These are phyloP conservation scores for Endoconidiophora laricicola DNA, from an alignment of 2,329 filamentous ascomycete species.

Conservation along the genomic window DNA sequence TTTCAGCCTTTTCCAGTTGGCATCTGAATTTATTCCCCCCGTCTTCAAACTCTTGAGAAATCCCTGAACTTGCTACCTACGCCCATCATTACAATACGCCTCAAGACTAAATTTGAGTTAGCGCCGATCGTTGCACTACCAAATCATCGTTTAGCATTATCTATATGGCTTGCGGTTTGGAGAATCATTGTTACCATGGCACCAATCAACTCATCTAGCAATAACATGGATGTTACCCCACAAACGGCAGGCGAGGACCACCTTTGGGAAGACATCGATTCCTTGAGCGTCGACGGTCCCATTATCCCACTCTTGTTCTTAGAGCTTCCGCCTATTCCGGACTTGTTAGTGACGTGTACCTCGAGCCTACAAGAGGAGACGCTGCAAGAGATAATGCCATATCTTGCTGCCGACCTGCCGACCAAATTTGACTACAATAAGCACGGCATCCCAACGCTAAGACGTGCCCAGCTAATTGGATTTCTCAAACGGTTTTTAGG, in stretches of 20 bases:
- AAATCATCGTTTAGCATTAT: too few species aligned
- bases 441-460: conserved; percentile 59
- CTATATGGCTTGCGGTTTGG: too few species aligned
- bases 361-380: conserved; percentile 53
- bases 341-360: conserved; percentile 49
- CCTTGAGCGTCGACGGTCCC: background rate
- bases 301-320: conserved; percentile 40
- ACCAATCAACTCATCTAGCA: too few species aligned
- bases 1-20: background rate
- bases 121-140: too few species aligned
- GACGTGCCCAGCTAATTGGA: conserved; percentile 40
- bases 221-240: background rate
- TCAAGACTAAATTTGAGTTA: too few species aligned
- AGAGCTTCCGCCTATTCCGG: conserved; percentile 42
- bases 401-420: conserved; percentile 30
- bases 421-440: conserved; percentile 44
- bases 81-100: too few species aligned
- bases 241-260: background rate
- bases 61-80: too few species aligned
- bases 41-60: too few species aligned
- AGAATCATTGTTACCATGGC: too few species aligned
- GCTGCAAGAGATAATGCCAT: conserved; percentile 50
- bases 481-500: conserved; percentile 45
- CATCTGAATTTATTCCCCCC: background rate
- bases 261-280: conserved; percentile 13